Base-by-base conservation (phyloP, 2,329 filamentous ascomycete species). In the Ophiostoma piceae region DNA sequence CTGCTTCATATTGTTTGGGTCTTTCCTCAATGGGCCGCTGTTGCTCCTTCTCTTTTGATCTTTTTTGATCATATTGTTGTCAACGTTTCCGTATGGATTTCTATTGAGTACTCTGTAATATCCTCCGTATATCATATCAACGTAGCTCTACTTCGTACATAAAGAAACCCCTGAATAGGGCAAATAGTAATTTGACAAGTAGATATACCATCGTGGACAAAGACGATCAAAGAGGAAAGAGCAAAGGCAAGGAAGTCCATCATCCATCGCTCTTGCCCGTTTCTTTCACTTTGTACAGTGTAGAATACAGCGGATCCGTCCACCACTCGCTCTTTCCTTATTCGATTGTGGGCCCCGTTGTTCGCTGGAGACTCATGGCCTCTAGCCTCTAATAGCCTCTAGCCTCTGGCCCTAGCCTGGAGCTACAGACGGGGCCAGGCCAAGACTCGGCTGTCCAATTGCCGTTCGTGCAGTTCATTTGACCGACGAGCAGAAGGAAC, bases 401-500 rank as follows among this genome's bases (percentile, higher is more conserved):
- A 41, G 39, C 39, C 39, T 41, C 12, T 11, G 6, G 9, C 7
- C 12, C 39, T 41, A 41, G 39, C 39, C 39, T 41, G 39, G 39
- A 41, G 39, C 39, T 3, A 26, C 51, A 22, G 51, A 57, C 51
- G n/a, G 22, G 19, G n/a, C 22, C 7, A 37, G 35, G 26, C 32
- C 60, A 66, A 68, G 67, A 65, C 65, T 41, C 66, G 65, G 65
- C 64, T 64, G 67, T 65, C 71, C 72, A 73, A 73, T 73, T 72
- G 72, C 68, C 68, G 71, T 47, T 22, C 65, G 47, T 60, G 68
- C 65, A 73, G 71, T 72, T 72, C 68, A 66, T 67, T 70, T 72
- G 72, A 72, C 72, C 71, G 69, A 69, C 32, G 22, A 8, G 51
- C 51, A 68, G 69, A 67, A 68, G 69, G 54, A n/a, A 22, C 57